Base-by-base conservation (phyloP, 2,329 filamentous ascomycete genomes). In the Claviceps lovelessii region DNA sequence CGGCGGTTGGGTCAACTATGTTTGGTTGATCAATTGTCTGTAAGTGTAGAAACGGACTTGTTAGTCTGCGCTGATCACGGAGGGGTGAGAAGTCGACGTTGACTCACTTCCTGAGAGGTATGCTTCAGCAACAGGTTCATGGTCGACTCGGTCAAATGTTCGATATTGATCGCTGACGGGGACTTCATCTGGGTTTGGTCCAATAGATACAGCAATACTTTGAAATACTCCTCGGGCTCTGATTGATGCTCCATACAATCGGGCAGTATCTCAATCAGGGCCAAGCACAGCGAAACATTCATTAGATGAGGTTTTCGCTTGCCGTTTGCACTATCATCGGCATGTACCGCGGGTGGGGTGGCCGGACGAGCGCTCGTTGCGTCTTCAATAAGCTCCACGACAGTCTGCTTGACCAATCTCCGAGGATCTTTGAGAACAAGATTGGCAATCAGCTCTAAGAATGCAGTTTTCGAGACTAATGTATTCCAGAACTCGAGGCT, bases 191-290 rank as follows among this genome's bases (percentile, higher is more conserved):
- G 51, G 11, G n/a, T 29, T 15, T 29, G 44, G 23, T 52, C 54
- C 39, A 55, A 39, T 6, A 57, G 48, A 46, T 51, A 37, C 3
- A 55, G 63, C 37, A 72, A 67, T 19, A 78, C 59, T 3, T 60
- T 58, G 53, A 81, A 73, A 17, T 76, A 61, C 51, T 80, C 75
- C 29, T 73, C 68, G 55, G 75, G 76, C 29, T 70, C 68, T 31
- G 54, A 55, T 35, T 68, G 65, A 53, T 64, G 59, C 5, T 42
- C 52, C 19, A 62, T 61, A 31, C 68, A 67, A 41, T 65, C 60
- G 9, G 67, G 62, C 17, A 75, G 59, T 9, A 72, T 63, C 33
- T 64, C 63, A 23, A 65, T 62, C 28, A 69, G 57, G 45, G 69
- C 64, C 5, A 59, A 58, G 64, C 67, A 71, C 31, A 69, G 61